Evolutionary conservation across 257 asterid genomes (phyloP), one percentile per base, ranked within the genome.

Genomic region (Thymus mandschuricus): DNA sequence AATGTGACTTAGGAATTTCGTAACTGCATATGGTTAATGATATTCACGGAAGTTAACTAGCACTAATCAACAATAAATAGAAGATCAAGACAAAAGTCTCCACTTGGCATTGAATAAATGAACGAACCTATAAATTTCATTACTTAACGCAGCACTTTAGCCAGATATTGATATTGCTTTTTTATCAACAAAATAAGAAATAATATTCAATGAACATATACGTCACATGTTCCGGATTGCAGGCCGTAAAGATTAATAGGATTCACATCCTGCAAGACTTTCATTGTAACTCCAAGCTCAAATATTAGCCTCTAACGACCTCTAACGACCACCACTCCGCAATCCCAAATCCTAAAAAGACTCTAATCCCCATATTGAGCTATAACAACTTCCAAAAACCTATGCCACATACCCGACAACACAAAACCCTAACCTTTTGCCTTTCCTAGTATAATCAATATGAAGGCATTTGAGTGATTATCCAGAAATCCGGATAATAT

Each of bases 251-350:
- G 64, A 50, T 55, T 52, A 33, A 73, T 44, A 66, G 51, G 72
- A 56, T 72, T 71, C 75, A 60, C 35, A 58, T 54, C 70, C 35
- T 21, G 56, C 66, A 46, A 6, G 44, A 76, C 27, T 50, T 60
- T 60, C 54, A 28, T 70, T 21, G 31, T 46, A 74, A 44, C 70
- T 59, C 59, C 13, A 9, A 29, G 27, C 38, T 30, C 65, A 35
- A 71, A 46, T 11, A 61, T 44, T 64, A 68, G 29, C 60, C 62
- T 48, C 46, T 52, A 13, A 34, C 8, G 4, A 44, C 61, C 9
- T 64, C 48, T 52, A 10, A 35, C 8, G 5, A 44, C 56, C 9
- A 68, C 38, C 46, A 50, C 60, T 55, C 35, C 34, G 28, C 0
- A 5, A 9, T 48, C 54, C 41, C 30, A 40, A 40, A 30, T 63